Evolutionary conservation across 257 asterid genomes (phyloP).

Genomic region (Catharanthus roseus): DNA sequence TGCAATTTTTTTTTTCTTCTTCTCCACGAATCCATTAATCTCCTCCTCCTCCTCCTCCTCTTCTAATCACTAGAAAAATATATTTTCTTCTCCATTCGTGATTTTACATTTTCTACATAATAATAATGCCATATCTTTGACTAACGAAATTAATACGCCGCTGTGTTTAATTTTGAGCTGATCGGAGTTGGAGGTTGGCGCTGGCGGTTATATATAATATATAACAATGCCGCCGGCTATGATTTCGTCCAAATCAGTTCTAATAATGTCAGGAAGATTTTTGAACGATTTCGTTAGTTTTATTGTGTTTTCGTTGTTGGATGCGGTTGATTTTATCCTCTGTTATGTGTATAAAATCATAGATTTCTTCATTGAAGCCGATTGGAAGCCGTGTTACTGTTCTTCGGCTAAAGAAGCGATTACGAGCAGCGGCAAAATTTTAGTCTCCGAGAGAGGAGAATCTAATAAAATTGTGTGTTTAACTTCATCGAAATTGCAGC

Average conservation of each 20-base stretch:
- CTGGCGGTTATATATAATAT: no score
- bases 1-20: neutral
- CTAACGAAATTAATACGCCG: no score
- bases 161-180: no score
- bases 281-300: conserved; percentile 54
- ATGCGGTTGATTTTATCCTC: conserved; percentile 53
- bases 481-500: conserved; percentile 47
- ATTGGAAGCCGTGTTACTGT: conserved; percentile 91
- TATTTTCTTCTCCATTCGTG: no score
- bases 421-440: conserved; percentile 45
- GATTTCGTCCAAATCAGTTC: conserved; percentile 19
- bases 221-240: conserved; percentile 11
- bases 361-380: conserved; percentile 67
- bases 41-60: neutral
- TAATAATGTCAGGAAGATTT: conserved; percentile 30
- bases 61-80: no score
- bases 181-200: neutral
- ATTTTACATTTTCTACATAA: no score
- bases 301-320: conserved; percentile 44
- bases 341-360: conserved; percentile 55
- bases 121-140: no score
- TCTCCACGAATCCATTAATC: neutral
- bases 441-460: conserved; percentile 66
- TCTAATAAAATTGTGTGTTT: conserved; percentile 60
- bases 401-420: conserved; percentile 45